Percentiles rank a stretch among this genome's conserved stretches.
Conservation (phyloP, 805 yeast genomes). For the Lipomyces orientalis region DNA sequence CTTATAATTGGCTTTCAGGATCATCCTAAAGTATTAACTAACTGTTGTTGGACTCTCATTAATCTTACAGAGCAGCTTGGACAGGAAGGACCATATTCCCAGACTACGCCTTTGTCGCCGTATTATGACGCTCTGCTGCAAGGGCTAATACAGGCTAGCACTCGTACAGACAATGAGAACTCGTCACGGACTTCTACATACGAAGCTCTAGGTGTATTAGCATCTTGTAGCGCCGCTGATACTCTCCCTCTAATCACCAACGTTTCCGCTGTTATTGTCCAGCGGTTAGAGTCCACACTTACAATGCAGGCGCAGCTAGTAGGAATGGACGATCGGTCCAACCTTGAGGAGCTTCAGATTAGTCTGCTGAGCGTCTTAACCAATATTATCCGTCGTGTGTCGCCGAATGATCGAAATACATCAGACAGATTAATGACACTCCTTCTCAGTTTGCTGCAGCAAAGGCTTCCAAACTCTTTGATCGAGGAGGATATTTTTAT, state of each 20-base stretch:
- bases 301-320: constrained; percentile 62
- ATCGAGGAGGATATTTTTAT: constrained; percentile 95
- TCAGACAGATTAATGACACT: constrained; percentile 86
- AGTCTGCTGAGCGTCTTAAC: constrained; percentile 78
- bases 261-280: constrained; percentile 75
- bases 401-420: constrained; percentile 59
- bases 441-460: constrained; percentile 74
- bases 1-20: constrained; percentile 82
- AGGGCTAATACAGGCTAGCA: constrained; percentile 69
- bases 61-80: constrained; percentile 84
- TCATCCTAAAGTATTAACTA: constrained; percentile 92
- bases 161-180: constrained; percentile 78
- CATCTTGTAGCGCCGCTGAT: constrained; percentile 72
- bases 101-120: constrained; percentile 70
- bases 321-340: constrained; percentile 71
- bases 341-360: constrained; percentile 84
- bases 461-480: constrained; percentile 66
- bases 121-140: constrained; percentile 75
- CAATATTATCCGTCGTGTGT: constrained; percentile 78
- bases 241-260: constrained; percentile 70
- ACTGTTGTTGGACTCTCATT: constrained; percentile 97
- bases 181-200: constrained; percentile 95
- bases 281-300: constrained; percentile 74
- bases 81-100: constrained; percentile 53
- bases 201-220: constrained; percentile 86